phyloP scores from a whole-genome alignment of 164 flowering plant genomes.

The Dillenia suffruticosa region DNA sequence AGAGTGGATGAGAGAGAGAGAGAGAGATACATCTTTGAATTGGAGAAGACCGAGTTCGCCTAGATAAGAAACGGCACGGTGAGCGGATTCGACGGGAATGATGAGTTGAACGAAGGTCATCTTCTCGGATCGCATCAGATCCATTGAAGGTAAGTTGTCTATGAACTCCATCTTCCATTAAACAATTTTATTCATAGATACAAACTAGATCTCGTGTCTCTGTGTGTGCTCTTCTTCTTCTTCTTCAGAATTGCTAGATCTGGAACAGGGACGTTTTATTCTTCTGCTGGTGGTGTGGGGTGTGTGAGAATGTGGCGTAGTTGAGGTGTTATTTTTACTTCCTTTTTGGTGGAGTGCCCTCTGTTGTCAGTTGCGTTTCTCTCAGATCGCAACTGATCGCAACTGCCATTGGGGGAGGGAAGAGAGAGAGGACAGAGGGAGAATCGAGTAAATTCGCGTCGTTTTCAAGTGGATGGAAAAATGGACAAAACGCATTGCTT shows the following conservation, averaged over 20 bases:
- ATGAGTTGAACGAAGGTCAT: conserved; percentile 86
- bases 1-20: not conserved
- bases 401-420: conserved; percentile 22
- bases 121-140: conserved; percentile 95
- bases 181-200: conserved; percentile 2
- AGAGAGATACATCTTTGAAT: conserved; percentile 66
- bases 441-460: conserved; percentile 5
- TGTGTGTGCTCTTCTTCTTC: no score
- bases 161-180: conserved; percentile 32
- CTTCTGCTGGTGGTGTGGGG: not conserved
- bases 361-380: conserved; percentile 13
- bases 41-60: conserved; percentile 91
- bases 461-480: not conserved
- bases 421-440: not conserved
- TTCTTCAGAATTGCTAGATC: conserved; percentile 14
- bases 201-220: conserved; percentile 3
- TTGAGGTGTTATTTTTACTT: not conserved
- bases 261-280: not conserved
- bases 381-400: conserved; percentile 17
- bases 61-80: conserved; percentile 78
- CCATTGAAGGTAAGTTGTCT: conserved; percentile 73
- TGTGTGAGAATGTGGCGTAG: no score
- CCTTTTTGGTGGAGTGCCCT: not conserved
- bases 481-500: not conserved
- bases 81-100: conserved; percentile 88